Conservation (phyloP, 768 basidiomycete genomes). For the Mycena rebaudengoi region DNA sequence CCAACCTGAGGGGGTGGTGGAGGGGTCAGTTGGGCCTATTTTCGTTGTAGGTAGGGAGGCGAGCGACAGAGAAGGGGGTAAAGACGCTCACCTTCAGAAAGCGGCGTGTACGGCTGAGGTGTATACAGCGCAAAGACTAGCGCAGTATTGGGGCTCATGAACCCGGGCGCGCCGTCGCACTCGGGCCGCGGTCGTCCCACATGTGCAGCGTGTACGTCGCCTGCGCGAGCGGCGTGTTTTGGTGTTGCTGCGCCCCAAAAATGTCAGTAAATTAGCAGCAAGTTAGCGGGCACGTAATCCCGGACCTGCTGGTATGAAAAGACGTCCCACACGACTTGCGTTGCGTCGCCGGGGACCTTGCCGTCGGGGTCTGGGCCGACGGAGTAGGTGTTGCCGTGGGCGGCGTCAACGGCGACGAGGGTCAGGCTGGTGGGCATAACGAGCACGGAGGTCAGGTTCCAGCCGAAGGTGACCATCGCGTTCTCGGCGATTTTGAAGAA, state of each 20-base stretch:
- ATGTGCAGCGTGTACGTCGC: slow-evolving; percentile 83
- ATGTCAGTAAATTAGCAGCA: background rate
- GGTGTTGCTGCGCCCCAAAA: slow-evolving; percentile 34
- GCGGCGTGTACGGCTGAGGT: slow-evolving; percentile 73
- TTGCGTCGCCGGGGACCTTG: slow-evolving; percentile 74
- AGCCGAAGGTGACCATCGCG: slow-evolving; percentile 85
- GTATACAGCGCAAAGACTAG: slow-evolving; percentile 88
- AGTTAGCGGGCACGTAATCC: background rate
- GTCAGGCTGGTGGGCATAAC: slow-evolving; percentile 79
- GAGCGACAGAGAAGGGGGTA: background rate
- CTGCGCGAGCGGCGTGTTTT: slow-evolving; percentile 74
- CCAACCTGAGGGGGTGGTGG: slow-evolving; percentile 21
- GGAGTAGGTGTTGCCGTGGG: slow-evolving; percentile 90
- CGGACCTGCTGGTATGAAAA: slow-evolving; percentile 68
- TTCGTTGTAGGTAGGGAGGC: background rate
- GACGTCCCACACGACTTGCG: slow-evolving; percentile 81
- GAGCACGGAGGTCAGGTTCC: slow-evolving; percentile 85
- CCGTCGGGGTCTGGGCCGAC: slow-evolving; percentile 79
- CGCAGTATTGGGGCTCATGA: slow-evolving; percentile 71
- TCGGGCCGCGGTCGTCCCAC: slow-evolving; percentile 82
- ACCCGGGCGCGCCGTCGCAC: slow-evolving; percentile 62
- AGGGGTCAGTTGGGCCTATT: background rate
- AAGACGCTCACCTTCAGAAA: slow-evolving; percentile 58
- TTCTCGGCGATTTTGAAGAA: slow-evolving; percentile 87
- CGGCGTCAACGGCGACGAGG: slow-evolving; percentile 81